Conservation (phyloP, 78 protist species). For the Dictyostelium capitatum region DNA sequence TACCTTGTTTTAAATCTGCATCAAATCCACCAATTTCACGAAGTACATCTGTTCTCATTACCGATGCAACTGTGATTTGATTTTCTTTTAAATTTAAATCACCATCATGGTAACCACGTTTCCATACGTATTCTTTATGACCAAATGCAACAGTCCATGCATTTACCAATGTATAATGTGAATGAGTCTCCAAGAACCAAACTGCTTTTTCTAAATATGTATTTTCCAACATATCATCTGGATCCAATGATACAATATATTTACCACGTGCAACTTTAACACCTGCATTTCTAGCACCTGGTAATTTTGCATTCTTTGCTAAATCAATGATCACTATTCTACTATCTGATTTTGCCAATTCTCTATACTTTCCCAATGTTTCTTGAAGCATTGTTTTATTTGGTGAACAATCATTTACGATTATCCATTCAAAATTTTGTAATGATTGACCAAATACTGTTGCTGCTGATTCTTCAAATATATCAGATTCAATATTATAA, state of each 20-base stretch:
- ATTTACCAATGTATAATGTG: conserved; percentile 34
- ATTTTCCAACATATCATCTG: conserved; percentile 69
- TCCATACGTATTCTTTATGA: conserved; percentile 51
- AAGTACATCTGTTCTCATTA: conserved; percentile 64
- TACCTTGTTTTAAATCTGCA: conserved; percentile 32
- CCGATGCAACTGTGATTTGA: conserved; percentile 59
- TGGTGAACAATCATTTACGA: conserved; percentile 70
- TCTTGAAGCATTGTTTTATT: conserved; percentile 15
- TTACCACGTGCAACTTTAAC: conserved; percentile 32
- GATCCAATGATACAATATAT: conserved; percentile 50
- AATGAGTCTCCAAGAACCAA: conserved; percentile 68
- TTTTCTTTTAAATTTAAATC: conserved; percentile 67
- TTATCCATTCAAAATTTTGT: conserved; percentile 60
- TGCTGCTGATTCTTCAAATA: conserved; percentile 40
- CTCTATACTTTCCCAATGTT: background rate
- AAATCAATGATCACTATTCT: conserved; percentile 31
- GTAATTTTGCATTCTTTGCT: conserved; percentile 30
- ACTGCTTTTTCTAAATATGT: conserved; percentile 76
- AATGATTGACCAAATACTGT: conserved; percentile 39
- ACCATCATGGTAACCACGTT: conserved; percentile 71
- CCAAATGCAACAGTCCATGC: conserved; percentile 73
- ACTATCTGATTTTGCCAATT: background rate
- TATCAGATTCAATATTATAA: conserved; percentile 30
- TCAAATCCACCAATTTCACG: conserved; percentile 65
- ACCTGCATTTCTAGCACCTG: conserved; percentile 77